Conservation (phyloP, 73 alveolate species). For the Symbiodinium natans region DNA sequence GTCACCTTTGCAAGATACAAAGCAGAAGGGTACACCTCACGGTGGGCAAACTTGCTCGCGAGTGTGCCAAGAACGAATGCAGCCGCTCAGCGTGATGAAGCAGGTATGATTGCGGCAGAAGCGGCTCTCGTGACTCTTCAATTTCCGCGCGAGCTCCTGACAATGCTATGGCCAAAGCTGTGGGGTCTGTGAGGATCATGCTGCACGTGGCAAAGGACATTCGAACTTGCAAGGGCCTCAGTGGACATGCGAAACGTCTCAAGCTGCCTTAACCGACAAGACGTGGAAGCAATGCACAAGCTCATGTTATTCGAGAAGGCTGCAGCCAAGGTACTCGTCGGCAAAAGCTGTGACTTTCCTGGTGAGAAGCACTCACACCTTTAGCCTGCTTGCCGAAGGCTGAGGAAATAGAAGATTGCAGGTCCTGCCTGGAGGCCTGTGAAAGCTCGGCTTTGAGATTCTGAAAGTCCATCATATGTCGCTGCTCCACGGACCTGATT, state of each 20-base stretch:
- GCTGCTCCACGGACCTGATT: not conserved
- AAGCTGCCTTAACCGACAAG: not conserved
- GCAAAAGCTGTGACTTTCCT: not conserved
- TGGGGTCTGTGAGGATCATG: no score
- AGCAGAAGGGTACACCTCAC: no score
- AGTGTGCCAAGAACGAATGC: no score
- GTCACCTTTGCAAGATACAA: not conserved
- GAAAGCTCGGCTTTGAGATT: not conserved
- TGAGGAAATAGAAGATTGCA: no score
- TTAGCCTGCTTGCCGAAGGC: no score
- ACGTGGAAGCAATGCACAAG: no score
- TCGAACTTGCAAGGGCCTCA: not conserved
- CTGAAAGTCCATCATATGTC: not conserved
- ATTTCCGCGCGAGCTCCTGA: not conserved
- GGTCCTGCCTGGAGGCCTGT: not conserved
- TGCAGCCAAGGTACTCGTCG: not conserved
- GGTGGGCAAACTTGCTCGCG: no score
- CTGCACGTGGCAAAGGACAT: no score
- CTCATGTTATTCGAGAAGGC: no score
- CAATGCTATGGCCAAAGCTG: not conserved
- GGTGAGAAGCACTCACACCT: no score
- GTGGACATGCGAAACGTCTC: not conserved
- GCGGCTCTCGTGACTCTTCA: not conserved
- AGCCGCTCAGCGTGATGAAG: no score
- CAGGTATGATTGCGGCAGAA: no score